Conservation (phyloP, 768 basidiomycete genomes). For the Cystofilobasidium macerans region DNA sequence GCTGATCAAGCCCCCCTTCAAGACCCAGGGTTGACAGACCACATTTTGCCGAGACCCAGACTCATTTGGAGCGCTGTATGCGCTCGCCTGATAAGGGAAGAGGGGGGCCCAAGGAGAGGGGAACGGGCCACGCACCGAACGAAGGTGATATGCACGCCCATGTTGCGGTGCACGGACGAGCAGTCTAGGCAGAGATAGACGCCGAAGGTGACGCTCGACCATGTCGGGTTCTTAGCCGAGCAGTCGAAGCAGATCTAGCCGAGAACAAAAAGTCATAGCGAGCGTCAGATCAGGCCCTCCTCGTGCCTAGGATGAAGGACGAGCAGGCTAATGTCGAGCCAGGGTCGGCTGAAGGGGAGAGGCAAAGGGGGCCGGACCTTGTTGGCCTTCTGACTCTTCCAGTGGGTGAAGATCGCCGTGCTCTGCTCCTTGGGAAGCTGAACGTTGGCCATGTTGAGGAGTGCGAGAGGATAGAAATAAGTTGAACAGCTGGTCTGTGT, state of each 20-base stretch:
- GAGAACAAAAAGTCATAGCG: no score
- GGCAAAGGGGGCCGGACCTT: slow-evolving; percentile 32
- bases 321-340: not conserved
- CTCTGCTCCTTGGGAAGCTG: slow-evolving; percentile 58
- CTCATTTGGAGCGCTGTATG: no score
- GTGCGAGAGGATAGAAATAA: no score
- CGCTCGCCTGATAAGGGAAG: no score
- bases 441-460: slow-evolving; percentile 8
- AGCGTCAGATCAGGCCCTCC: no score
- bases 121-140: slow-evolving; percentile 55
- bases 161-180: slow-evolving; percentile 84
- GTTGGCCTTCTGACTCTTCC: slow-evolving; percentile 77
- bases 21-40: no score
- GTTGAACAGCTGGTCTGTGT: no score
- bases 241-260: slow-evolving; percentile 93
- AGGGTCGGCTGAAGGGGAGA: not conserved
- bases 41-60: no score
- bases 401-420: slow-evolving; percentile 68
- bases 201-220: slow-evolving; percentile 92
- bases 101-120: not conserved
- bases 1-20: no score
- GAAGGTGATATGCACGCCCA: slow-evolving; percentile 97
- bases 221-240: slow-evolving; percentile 87
- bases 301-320: not conserved
- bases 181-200: slow-evolving; percentile 97